A percentile compares a stretch with the other conserved stretches of the same genome.
These are phyloP conservation scores for Nemania sp. DNA, from an alignment of 2,329 filamentous ascomycete genomes.

Conservation along the genomic window DNA sequence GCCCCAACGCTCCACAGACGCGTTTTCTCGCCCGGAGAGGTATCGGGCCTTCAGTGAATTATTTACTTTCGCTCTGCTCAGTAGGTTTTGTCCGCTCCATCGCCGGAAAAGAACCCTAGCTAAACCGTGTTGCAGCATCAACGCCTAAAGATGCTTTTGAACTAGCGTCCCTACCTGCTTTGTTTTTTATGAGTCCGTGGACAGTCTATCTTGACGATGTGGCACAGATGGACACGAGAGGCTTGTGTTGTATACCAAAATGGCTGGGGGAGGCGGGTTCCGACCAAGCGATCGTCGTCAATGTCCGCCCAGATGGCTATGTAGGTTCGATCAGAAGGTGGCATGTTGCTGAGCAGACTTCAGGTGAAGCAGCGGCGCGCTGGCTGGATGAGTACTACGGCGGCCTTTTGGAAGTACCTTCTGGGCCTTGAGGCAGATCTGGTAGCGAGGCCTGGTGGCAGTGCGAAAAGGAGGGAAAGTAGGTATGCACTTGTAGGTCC, in stretches of 20 bases:
- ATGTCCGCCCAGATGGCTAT: constrained; percentile 38
- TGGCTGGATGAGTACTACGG: constrained; percentile 61
- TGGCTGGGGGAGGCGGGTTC: constrained; percentile 34
- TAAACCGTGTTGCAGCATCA: constrained; percentile 28
- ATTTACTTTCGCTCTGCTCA: constrained; percentile 72
- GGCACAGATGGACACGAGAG: constrained; percentile 34
- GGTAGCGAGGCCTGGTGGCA: background rate
- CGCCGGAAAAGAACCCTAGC: background rate
- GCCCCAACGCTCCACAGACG: constrained; percentile 62
- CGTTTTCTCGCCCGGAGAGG: constrained; percentile 68
- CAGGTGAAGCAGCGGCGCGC: constrained; percentile 55
- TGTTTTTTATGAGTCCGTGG: constrained; percentile 36
- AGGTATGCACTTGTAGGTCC: too few relatives aligned
- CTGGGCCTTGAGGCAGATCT: background rate
- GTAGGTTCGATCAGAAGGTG: constrained; percentile 36
- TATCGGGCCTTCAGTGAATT: constrained; percentile 71
- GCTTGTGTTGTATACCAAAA: constrained; percentile 34
- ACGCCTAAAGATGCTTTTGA: constrained; percentile 36
- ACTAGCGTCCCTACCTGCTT: constrained; percentile 32
- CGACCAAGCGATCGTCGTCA: constrained; percentile 33
- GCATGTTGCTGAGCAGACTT: constrained; percentile 36
- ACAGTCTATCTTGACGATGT: constrained; percentile 39
- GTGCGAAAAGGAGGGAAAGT: too few relatives aligned
- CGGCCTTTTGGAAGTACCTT: constrained; percentile 52
- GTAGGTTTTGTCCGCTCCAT: constrained; percentile 47